A percentile compares a stretch with the other conserved stretches of the same genome.
These are phyloP conservation scores for Exophiala dermatitidis DNA, from an alignment of 2,329 filamentous ascomycete species.

Conservation along the genomic window DNA sequence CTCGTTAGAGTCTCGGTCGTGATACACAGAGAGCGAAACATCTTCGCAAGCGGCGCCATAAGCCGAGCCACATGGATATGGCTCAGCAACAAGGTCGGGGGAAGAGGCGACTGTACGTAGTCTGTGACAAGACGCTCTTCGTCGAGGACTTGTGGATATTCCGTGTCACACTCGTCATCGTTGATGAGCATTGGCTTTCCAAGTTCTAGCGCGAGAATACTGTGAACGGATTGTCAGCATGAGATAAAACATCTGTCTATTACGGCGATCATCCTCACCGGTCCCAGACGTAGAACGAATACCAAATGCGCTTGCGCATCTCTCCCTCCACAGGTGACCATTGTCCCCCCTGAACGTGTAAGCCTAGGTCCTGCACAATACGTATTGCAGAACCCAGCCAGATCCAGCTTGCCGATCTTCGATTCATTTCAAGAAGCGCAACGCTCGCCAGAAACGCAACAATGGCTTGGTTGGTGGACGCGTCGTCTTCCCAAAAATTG, in stretches of 20 bases:
- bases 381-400: constrained; percentile 77
- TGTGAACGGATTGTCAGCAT: constrained; percentile 28
- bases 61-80: constrained; percentile 76
- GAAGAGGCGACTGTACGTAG: constrained; percentile 51
- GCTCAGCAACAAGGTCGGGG: constrained; percentile 44
- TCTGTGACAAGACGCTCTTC: constrained; percentile 48
- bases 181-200: constrained; percentile 75
- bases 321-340: constrained; percentile 73
- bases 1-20: constrained; percentile 60
- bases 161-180: constrained; percentile 80
- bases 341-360: constrained; percentile 67
- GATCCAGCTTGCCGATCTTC: constrained; percentile 75
- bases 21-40: constrained; percentile 61
- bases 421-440: constrained; percentile 77
- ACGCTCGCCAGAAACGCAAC: constrained; percentile 66
- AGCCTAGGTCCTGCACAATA: constrained; percentile 72
- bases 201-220: constrained; percentile 68
- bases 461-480: constrained; percentile 67
- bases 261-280: constrained; percentile 46
- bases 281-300: constrained; percentile 86
- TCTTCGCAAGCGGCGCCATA: constrained; percentile 65
- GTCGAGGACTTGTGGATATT: constrained; percentile 70
- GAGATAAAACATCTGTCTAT: neutral
- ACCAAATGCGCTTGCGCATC: constrained; percentile 84
- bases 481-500: constrained; percentile 75